These are phyloP conservation scores for Colletotrichum ledebouriae DNA, from an alignment of 2,329 filamentous ascomycete genomes.

Conservation along the genomic window DNA sequence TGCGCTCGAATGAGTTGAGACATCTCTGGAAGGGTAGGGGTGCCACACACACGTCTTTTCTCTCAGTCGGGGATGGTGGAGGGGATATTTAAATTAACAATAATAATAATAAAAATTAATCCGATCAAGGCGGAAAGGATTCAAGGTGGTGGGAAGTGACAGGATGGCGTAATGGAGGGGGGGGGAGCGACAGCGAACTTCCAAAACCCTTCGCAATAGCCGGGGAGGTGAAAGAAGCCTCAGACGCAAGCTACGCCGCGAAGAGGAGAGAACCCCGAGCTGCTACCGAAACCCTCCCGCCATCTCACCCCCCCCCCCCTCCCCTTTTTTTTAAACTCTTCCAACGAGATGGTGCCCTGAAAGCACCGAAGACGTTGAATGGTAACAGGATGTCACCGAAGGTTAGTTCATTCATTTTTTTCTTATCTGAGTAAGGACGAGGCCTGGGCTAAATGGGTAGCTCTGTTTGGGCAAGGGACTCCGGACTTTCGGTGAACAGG, in stretches of 20 bases:
- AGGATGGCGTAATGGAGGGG: slow-evolving; percentile 26
- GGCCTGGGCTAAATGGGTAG: neutral
- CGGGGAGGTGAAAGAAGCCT: slow-evolving; percentile 10
- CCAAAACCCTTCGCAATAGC: slow-evolving; percentile 1
- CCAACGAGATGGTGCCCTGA: slow-evolving; percentile 37
- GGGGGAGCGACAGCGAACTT: neutral
- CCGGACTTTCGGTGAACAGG: slow-evolving; percentile 27
- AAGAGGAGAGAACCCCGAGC: slow-evolving; percentile 20
- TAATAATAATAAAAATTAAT: slow-evolving; percentile 8
- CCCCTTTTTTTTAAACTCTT: neutral
- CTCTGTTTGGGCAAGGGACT: slow-evolving; percentile 8
- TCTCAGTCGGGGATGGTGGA: neutral
- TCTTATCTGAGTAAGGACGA: slow-evolving; percentile 25
- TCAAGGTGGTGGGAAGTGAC: slow-evolving; percentile 10
- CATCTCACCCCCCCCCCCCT: neutral
- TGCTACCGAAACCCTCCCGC: slow-evolving; percentile 11
- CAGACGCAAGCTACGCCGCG: slow-evolving; percentile 17
- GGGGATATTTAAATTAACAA: neutral
- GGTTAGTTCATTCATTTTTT: neutral
- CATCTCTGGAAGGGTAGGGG: neutral
- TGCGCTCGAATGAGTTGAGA: slow-evolving; percentile 10
- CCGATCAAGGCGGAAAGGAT: neutral
- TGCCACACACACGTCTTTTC: neutral
- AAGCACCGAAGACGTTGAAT: slow-evolving; percentile 31
- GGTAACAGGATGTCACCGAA: slow-evolving; percentile 13